These are phyloP conservation scores for Lentithecium fluviatile DNA, from an alignment of 495 filamentous ascomycete genomes.

Conservation along the genomic window DNA sequence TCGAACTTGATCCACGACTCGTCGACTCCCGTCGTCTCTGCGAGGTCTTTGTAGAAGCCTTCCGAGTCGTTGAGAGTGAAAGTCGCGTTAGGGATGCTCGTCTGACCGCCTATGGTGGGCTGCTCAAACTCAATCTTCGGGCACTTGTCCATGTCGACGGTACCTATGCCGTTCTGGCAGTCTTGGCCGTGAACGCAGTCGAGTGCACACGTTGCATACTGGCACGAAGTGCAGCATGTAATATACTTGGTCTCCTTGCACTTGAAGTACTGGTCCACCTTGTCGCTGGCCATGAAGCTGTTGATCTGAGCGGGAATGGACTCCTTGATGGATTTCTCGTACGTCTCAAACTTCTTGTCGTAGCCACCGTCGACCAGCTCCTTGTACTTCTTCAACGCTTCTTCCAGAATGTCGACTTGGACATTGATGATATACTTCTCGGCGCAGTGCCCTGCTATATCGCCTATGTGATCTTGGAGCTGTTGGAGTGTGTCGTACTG, in stretches of 20 bases:
- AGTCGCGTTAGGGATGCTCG: neutral
- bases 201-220: neutral
- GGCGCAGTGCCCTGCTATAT: conserved; percentile 7
- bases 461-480: conserved; percentile 7
- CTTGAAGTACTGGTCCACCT: conserved; percentile 18
- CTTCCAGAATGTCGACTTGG: conserved; percentile 4
- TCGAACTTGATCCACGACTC: conserved; percentile 3
- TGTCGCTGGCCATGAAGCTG: conserved; percentile 18
- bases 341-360: conserved; percentile 19
- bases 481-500: conserved; percentile 5
- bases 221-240: conserved; percentile 6
- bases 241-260: neutral
- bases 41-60: conserved; percentile 9
- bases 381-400: conserved; percentile 17
- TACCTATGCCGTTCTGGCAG: conserved; percentile 9
- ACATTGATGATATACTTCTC: conserved; percentile 12
- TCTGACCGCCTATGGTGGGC: neutral
- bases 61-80: neutral
- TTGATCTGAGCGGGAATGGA: conserved; percentile 16
- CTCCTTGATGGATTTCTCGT: conserved; percentile 3
- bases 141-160: conserved; percentile 15
- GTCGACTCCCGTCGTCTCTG: conserved; percentile 1
- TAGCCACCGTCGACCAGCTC: conserved; percentile 13
- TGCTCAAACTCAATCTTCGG: conserved; percentile 8
- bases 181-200: conserved; percentile 11